Evolutionary conservation across 768 basidiomycete genomes (phyloP).

Genomic region (Filobasidium floriforme): DNA sequence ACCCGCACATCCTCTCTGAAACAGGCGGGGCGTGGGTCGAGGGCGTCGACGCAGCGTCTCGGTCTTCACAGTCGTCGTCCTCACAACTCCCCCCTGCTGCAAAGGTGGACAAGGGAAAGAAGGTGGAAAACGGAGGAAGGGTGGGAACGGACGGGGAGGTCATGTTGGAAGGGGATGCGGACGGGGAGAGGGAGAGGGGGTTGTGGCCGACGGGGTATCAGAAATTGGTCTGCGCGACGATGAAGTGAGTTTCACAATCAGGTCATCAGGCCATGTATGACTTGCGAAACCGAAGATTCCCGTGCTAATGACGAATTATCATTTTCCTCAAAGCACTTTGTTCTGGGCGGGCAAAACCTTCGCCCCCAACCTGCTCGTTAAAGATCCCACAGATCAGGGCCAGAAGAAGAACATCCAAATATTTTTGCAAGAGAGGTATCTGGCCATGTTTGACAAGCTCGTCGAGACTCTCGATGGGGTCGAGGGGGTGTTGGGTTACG

Average conservation of each 20-base stretch:
- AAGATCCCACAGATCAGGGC: constrained; percentile 23
- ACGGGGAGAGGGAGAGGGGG: constrained; percentile 68
- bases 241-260: constrained; percentile 52
- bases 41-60: constrained; percentile 50
- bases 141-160: not conserved
- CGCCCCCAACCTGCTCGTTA: constrained; percentile 60
- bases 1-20: constrained; percentile 59
- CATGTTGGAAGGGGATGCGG: constrained; percentile 37
- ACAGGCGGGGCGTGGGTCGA: constrained; percentile 79
- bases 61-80: not conserved
- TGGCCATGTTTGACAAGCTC: constrained; percentile 66
- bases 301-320: not conserved
- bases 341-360: constrained; percentile 91
- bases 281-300: too few species aligned
- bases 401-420: constrained; percentile 56
- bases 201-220: constrained; percentile 91
- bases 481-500: constrained; percentile 77
- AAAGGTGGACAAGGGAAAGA: not conserved
- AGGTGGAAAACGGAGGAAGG: constrained; percentile 47
- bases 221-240: constrained; percentile 84
- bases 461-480: constrained; percentile 63
- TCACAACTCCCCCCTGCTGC: not conserved
- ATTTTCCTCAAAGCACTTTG: constrained; percentile 56
- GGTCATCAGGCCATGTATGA: too few species aligned
- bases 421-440: constrained; percentile 73